A percentile compares a stretch with the other conserved stretches of the same genome.
Evolutionary conservation across 495 filamentous ascomycete genomes (phyloP).

Genomic region (Haplographium delicatum): DNA sequence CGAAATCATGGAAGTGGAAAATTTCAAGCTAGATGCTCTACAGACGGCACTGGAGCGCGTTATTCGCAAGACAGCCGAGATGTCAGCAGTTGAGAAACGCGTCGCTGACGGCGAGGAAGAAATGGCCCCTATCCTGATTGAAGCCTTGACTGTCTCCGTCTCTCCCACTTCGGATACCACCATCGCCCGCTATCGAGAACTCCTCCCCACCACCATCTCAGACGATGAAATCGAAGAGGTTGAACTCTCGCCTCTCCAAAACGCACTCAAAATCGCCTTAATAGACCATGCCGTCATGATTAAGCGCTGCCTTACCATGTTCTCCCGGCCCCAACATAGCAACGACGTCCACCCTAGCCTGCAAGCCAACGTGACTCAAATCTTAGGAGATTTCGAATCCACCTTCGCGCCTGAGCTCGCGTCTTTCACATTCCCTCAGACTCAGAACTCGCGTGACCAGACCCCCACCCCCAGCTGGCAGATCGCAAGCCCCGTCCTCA

Average conservation of each 20-base stretch:
- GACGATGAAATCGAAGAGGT: conserved; percentile 43
- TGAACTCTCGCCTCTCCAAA: conserved; percentile 63
- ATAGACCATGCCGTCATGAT: conserved; percentile 85
- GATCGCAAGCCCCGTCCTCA: conserved; percentile 3
- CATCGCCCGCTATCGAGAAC: conserved; percentile 67
- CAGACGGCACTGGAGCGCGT: conserved; percentile 91
- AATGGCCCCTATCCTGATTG: conserved; percentile 54
- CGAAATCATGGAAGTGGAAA: conserved; percentile 63
- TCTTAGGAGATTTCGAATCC: conserved; percentile 49
- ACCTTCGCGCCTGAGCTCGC: conserved; percentile 60
- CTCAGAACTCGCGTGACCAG: neutral
- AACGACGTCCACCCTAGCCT: neutral
- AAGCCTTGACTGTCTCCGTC: conserved; percentile 68
- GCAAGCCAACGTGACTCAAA: conserved; percentile 1
- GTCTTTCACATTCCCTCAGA: conserved; percentile 37
- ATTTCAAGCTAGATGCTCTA: conserved; percentile 13
- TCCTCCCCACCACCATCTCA: conserved; percentile 45
- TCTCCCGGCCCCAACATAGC: conserved; percentile 45
- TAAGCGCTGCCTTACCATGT: conserved; percentile 72
- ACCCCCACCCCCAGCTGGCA: conserved; percentile 6
- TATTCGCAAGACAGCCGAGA: conserved; percentile 81
- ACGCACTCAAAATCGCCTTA: conserved; percentile 78
- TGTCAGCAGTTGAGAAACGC: conserved; percentile 66
- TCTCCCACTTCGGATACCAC: conserved; percentile 61
- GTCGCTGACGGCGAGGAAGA: conserved; percentile 71